Conservation (phyloP, 1,284 basidiomycete genomes). For the Vanrija sp. region DNA sequence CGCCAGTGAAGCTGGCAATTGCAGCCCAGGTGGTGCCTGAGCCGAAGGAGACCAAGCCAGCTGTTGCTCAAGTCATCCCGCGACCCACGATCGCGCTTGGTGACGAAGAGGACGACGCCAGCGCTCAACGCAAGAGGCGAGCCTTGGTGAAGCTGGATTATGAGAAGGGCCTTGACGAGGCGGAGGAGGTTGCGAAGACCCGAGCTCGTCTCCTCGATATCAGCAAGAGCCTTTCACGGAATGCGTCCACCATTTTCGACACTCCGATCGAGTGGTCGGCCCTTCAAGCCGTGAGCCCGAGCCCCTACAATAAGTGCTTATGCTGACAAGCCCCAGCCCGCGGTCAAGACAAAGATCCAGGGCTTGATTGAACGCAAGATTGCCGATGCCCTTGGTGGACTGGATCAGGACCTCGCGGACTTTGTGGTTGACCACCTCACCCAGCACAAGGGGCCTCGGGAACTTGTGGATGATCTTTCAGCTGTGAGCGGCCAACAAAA, state of each 20-base stretch:
- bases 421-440: slow-evolving; percentile 83
- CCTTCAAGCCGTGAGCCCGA: slow-evolving; percentile 65
- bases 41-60: slow-evolving; percentile 46
- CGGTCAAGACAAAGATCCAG: slow-evolving; percentile 75
- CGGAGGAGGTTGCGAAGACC: slow-evolving; percentile 57
- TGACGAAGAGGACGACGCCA: slow-evolving; percentile 77
- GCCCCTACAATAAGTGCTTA: not conserved
- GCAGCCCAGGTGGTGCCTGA: slow-evolving; percentile 30
- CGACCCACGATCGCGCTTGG: slow-evolving; percentile 55
- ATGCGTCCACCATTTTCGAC: slow-evolving; percentile 71
- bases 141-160: slow-evolving; percentile 82
- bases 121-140: slow-evolving; percentile 66
- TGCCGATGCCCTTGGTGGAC: slow-evolving; percentile 75
- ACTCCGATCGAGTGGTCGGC: slow-evolving; percentile 80
- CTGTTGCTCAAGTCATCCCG: slow-evolving; percentile 30
- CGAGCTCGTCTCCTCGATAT: slow-evolving; percentile 73
- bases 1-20: slow-evolving; percentile 76
- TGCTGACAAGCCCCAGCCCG: slow-evolving; percentile 51
- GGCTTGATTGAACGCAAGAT: slow-evolving; percentile 73
- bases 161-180: slow-evolving; percentile 40
- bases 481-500: slow-evolving; percentile 59
- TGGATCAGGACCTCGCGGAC: slow-evolving; percentile 70
- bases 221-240: slow-evolving; percentile 61
- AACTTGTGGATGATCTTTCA: slow-evolving; percentile 78
- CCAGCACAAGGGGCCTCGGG: slow-evolving; percentile 73